Conservation (phyloP, 2,329 filamentous ascomycete species). For the Calcarisporium arbuscula region DNA sequence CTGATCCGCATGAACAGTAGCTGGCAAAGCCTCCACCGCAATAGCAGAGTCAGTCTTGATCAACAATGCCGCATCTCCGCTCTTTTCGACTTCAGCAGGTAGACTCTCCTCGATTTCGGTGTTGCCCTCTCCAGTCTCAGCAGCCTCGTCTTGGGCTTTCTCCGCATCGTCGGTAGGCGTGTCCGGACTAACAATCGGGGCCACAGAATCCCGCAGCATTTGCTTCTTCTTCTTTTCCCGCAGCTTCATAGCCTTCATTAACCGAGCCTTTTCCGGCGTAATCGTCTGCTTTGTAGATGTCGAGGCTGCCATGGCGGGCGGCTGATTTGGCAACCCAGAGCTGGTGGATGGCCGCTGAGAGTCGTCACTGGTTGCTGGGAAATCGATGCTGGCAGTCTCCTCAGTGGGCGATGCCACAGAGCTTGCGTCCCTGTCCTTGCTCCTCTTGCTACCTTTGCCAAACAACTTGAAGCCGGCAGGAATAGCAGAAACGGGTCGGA, state of each 20-base stretch:
- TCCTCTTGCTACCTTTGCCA: constrained; percentile 50
- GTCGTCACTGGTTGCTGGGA: constrained; percentile 20
- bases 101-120: neutral
- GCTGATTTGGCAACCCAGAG: constrained; percentile 38
- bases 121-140: constrained; percentile 5
- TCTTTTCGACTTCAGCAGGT: neutral
- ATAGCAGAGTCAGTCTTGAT: constrained; percentile 50
- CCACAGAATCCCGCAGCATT: constrained; percentile 8
- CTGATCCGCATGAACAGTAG: constrained; percentile 37
- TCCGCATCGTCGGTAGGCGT: neutral
- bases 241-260: constrained; percentile 92
- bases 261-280: constrained; percentile 80
- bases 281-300: constrained; percentile 47
- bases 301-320: constrained; percentile 30
- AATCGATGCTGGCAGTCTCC: constrained; percentile 28
- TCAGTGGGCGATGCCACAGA: constrained; percentile 24
- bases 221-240: constrained; percentile 68
- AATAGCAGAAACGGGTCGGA: constrained; percentile 70
- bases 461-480: constrained; percentile 73
- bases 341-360: constrained; percentile 34
- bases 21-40: constrained; percentile 39
- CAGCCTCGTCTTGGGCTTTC: constrained; percentile 15
- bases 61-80: constrained; percentile 22
- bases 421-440: constrained; percentile 19
- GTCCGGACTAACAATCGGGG: too few species aligned